Base-by-base conservation (phyloP, 2,329 filamentous ascomycete species). In the Polytolypa hystricis region DNA sequence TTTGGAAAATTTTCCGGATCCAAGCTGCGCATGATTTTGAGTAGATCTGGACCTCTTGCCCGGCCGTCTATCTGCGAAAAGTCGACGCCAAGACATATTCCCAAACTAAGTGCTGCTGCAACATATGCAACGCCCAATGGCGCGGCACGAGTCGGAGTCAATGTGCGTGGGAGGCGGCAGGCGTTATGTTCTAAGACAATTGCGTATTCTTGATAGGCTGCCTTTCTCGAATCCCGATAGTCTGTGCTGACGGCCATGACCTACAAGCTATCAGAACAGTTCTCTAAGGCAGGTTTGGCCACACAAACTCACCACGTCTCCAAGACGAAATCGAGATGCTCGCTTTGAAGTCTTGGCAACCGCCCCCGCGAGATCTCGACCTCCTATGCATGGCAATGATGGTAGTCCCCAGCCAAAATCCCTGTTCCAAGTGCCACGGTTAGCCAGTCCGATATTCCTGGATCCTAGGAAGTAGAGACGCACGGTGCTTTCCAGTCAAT, bases 401-500 rank as follows among this genome's bases (percentile, higher is more conserved):
- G 80, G 79, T 32, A 84, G 73, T 20, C 73, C 77, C 50, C 83
- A 84, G 43, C 77, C 77, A 50, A 72, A 84, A 48, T 81, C 80
- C 8, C 78, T 81, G 21, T 19, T 21, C 17, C 23, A 18, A 34
- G 8, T 4, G 7, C n/a, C 25, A 29, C 14, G 3, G 26, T 27
- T 10, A 37, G 19, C 9, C 11, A n/a, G 14, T 20, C 8, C 16
- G 4, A n/a, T n/a, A n/a, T n/a, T n/a, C n/a, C n/a, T n/a, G n/a
- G n/a, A n/a, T n/a, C n/a, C n/a, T n/a, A n/a, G 2, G 33, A 3
- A 21, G 5, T n/a, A 25, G 14, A 17, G 12, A 15, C 5, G 21
- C 61, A 81, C 78, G 79, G 76, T 41, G 75, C 71, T 61, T 82
- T 82, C 76, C 76, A 83, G 53, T 84, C 82, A 38, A 86, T 81